A percentile compares a stretch with the other conserved stretches of the same genome.
Conservation (phyloP, 169 alveolate genomes). For the Eimeria zaria region DNA sequence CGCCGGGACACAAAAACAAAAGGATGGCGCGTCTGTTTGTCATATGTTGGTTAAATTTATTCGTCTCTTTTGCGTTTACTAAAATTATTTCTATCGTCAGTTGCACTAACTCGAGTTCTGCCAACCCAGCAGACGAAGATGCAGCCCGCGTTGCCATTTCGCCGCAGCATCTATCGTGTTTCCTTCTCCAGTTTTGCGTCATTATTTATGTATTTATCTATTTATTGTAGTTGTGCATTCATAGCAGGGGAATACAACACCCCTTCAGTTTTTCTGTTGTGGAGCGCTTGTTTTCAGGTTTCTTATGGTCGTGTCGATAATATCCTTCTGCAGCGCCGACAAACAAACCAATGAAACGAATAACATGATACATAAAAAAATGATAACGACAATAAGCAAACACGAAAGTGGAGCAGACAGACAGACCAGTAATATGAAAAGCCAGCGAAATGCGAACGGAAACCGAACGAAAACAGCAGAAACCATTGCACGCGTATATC, state of each 20-base stretch:
- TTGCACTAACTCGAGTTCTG: neutral
- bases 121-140: neutral
- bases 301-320: neutral
- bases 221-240: neutral
- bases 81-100: neutral
- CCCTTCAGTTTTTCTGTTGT: neutral
- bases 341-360: neutral
- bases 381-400: no score
- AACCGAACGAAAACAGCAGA: neutral
- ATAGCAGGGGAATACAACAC: neutral
- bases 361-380: neutral
- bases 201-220: neutral
- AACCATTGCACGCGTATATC: neutral
- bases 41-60: no score
- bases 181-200: neutral
- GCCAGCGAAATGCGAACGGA: neutral
- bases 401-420: neutral
- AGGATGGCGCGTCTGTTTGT: neutral
- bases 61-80: neutral
- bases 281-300: neutral
- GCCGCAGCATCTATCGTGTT: neutral
- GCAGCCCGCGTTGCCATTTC: neutral
- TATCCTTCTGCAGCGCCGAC: conserved; percentile 24
- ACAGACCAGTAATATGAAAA: neutral
- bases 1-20: conserved; percentile 35